These are phyloP conservation scores for Phalaenopsis hybrid DNA, from an alignment of 116 monocot genomes.

Conservation along the genomic window DNA sequence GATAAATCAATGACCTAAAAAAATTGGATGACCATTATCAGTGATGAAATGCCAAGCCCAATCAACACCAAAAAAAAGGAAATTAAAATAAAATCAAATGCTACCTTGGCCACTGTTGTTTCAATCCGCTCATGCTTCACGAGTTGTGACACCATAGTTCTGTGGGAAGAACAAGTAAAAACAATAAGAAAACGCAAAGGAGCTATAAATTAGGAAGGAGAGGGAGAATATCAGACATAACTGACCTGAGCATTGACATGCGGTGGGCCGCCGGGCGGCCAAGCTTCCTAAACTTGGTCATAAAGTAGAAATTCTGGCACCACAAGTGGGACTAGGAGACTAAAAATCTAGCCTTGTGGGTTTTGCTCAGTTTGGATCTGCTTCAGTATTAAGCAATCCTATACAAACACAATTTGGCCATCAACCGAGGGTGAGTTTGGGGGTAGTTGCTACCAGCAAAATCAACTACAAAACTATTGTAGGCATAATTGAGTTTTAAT, in stretches of 20 bases:
- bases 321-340: not conserved
- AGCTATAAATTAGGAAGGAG: not conserved
- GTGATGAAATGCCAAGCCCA: not conserved
- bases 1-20: not conserved
- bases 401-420: not conserved
- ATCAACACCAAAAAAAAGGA: not conserved
- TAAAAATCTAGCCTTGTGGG: not conserved
- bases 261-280: constrained; percentile 82
- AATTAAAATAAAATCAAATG: not conserved
- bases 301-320: constrained; percentile 8
- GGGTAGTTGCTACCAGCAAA: not conserved
- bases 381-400: not conserved
- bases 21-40: not conserved
- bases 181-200: not conserved
- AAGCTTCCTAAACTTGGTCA: constrained; percentile 73
- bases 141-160: constrained; percentile 94
- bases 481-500: not conserved
- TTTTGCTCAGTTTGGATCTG: not conserved
- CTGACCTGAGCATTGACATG: constrained; percentile 76
- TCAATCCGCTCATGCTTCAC: constrained; percentile 96
- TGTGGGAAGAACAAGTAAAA: constrained; percentile 12
- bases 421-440: not conserved
- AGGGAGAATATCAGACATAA: not conserved
- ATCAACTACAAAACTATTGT: not conserved
- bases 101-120: constrained; percentile 86